Evolutionary conservation across 768 basidiomycete genomes (phyloP).

Genomic region (Termitomyces sp.): DNA sequence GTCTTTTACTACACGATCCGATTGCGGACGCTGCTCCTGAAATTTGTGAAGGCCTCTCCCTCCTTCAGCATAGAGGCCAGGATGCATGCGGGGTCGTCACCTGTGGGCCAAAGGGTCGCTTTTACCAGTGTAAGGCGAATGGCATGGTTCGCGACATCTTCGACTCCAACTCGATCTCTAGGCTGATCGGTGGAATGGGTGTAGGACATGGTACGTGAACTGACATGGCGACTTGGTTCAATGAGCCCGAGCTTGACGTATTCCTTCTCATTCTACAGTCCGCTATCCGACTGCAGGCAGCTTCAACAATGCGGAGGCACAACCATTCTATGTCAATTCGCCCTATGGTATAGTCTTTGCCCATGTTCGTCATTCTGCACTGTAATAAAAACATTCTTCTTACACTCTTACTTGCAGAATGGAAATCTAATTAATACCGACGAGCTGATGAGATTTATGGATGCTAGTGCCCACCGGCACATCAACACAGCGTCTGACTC

Average conservation of each 20-base stretch:
- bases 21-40: conserved; percentile 73
- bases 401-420: conserved; percentile 53
- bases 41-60: conserved; percentile 91
- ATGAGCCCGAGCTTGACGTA: conserved; percentile 1
- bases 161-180: conserved; percentile 70
- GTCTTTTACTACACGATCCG: conserved; percentile 79
- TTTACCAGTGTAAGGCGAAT: conserved; percentile 98
- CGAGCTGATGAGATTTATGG: conserved; percentile 86
- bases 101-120: conserved; percentile 89
- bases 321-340: conserved; percentile 99
- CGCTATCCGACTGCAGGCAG: conserved; percentile 98
- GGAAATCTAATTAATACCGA: conserved; percentile 95
- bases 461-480: conserved; percentile 93
- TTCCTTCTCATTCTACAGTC: conserved; percentile 42
- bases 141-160: conserved; percentile 99
- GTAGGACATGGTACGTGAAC: conserved; percentile 82
- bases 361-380: conserved; percentile 56
- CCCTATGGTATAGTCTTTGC: conserved; percentile 98
- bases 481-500: conserved; percentile 99
- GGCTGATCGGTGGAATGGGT: conserved; percentile 91
- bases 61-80: conserved; percentile 95
- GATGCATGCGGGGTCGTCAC: conserved; percentile 98
- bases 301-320: conserved; percentile 94
- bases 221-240: conserved; percentile 13
- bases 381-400: background rate